Evolutionary conservation across 768 basidiomycete species (phyloP).

Genomic region (Mycena alexandri): DNA sequence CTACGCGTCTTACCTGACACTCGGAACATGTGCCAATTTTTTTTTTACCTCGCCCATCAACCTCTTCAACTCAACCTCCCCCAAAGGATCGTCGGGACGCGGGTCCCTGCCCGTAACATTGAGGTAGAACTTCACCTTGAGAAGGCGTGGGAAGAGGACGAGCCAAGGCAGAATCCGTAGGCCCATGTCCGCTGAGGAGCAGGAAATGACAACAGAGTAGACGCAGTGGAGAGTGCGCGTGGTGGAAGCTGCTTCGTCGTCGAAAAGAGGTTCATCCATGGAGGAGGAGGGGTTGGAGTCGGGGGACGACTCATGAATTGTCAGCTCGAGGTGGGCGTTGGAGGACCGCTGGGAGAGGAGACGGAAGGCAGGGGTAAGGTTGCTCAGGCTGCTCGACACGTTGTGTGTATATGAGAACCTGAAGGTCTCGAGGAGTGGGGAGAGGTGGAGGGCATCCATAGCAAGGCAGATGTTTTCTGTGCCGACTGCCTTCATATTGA

Average conservation of each 20-base stretch:
- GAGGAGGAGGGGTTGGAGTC: neutral
- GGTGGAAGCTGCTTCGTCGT: neutral
- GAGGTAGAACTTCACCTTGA: neutral
- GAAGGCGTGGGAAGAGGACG: neutral
- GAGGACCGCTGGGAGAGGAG: neutral
- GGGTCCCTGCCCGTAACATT: too few species aligned
- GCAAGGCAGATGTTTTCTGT: neutral
- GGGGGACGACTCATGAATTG: neutral
- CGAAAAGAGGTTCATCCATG: neutral
- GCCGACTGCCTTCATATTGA: neutral
- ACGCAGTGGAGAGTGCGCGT: constrained; percentile 3
- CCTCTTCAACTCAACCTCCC: too few species aligned
- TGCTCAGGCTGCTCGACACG: neutral
- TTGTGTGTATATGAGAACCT: neutral
- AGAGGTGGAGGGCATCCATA: neutral
- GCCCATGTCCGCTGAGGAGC: neutral
- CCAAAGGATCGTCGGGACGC: too few species aligned
- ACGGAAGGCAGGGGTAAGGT: neutral
- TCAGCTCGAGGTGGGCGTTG: neutral
- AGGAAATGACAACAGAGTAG: neutral
- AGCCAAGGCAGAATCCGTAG: neutral
- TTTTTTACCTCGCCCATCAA: too few species aligned
- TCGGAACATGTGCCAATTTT: too few species aligned
- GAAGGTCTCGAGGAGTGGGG: neutral
- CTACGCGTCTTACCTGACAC: too few species aligned